Base-by-base conservation (phyloP, 202 grass and related monocot genomes). In the Panicum virgatum region DNA sequence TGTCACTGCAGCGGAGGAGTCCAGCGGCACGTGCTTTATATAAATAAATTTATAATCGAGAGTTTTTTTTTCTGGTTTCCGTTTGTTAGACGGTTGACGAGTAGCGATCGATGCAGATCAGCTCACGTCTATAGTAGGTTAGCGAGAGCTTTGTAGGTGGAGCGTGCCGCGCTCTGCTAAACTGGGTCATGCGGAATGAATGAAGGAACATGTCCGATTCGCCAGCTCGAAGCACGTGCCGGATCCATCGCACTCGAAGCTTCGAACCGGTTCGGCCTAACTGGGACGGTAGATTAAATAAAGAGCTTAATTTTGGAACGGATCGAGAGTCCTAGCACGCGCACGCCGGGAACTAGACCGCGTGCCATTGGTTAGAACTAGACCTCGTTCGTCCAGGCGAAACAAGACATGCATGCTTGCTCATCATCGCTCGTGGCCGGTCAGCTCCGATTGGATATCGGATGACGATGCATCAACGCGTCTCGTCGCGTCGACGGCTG, bases 141-240 rank as follows among this genome's bases (percentile, higher is more conserved):
- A 58, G 10, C 23, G 53, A 0, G 11, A 13, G 0, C 23, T 58
- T 59, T 15, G 25, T 19, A 30, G 67, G 67, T 47, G 19, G 25
- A 48, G 5, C 43, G 25, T 48, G 43, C 7, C 30, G 42, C 47
- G 66, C 2, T 48, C 25, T 48, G 3, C 15, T 30, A 9, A 48
- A 51, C 4, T 10, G 20, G n/a, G 69, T 34, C 46, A 29, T 52
- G 23, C 20, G 10, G 20, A 46, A 27, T 29, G 22, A 43, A 14
- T 5, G 18, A 25, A 25, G 12, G 60, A 61, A 66, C 32, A 34
- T 66, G 76, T 3, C 45, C 27, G 7, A 6, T 64, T 70, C 70
- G 56, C 19, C 20, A 56, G 3, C 12, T 78, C 66, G 16, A 64
- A 71, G 25, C 76, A 84, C 44, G 69, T 84, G 86, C 64, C 32